A percentile compares a stretch with the other conserved stretches of the same genome.
phyloP scores from a whole-genome alignment of 176 grass and related monocot genomes.

The Rhipidocladum racemiflorum region DNA sequence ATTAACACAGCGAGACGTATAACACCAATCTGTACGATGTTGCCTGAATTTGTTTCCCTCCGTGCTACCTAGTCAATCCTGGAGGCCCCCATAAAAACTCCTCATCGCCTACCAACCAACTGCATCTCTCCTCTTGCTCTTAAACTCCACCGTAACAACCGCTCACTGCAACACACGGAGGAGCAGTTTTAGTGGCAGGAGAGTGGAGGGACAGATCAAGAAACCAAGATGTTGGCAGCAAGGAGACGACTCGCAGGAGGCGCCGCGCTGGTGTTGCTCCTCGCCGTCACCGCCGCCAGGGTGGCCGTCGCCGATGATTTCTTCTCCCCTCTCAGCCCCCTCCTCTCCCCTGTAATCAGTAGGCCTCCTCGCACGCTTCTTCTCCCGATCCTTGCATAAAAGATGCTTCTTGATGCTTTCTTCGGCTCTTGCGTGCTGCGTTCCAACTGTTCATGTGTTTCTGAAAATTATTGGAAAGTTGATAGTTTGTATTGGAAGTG shows the following conservation, averaged over 20 bases:
- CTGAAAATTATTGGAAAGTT: not conserved
- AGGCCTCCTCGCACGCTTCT: not conserved
- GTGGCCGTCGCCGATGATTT: conserved; percentile 47
- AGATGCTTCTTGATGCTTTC: not conserved
- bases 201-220: not conserved
- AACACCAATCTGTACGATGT: too few relatives aligned
- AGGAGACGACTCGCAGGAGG: conserved; percentile 1
- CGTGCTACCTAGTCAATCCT: conserved; percentile 28
- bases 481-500: not conserved
- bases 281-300: not conserved
- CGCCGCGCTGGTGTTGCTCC: conserved; percentile 24
- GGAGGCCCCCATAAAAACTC: conserved; percentile 21
- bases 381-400: not conserved
- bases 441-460: not conserved
- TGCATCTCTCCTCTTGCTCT: not conserved
- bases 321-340: conserved; percentile 58
- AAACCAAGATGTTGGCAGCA: not conserved
- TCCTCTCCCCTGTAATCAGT: conserved; percentile 66
- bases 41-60: too few relatives aligned
- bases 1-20: too few relatives aligned
- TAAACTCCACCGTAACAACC: conserved; percentile 33
- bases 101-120: conserved; percentile 29
- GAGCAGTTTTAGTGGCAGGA: not conserved
- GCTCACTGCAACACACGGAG: not conserved
- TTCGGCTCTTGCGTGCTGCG: not conserved